phyloP scores from a whole-genome alignment of 345 rosid species.

The Balakata baccata region DNA sequence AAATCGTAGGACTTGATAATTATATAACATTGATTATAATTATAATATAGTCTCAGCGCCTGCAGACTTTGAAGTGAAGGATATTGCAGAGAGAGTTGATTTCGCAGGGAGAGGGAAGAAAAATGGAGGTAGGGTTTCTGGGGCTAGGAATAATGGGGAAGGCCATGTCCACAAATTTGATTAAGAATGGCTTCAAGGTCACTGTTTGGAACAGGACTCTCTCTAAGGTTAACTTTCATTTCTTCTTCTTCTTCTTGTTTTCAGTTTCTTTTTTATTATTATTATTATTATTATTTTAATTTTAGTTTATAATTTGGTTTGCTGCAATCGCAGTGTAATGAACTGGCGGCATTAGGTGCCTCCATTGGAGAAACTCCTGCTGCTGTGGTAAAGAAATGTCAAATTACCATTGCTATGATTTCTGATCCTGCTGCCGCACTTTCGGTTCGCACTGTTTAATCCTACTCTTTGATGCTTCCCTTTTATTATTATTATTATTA shows the following conservation, averaged over 20 bases:
- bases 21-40: neutral
- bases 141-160: conserved; percentile 97
- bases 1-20: too few species aligned
- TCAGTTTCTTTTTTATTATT: neutral
- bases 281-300: neutral
- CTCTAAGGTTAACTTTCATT: conserved; percentile 52
- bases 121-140: conserved; percentile 90
- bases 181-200: conserved; percentile 76
- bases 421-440: conserved; percentile 90
- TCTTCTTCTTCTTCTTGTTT: neutral
- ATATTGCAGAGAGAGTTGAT: neutral
- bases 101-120: neutral
- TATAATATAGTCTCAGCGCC: too few species aligned
- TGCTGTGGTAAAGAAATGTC: conserved; percentile 77
- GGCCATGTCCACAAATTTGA: conserved; percentile 86
- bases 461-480: neutral
- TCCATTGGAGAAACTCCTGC: conserved; percentile 79
- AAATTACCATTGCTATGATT: conserved; percentile 76
- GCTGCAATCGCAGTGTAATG: conserved; percentile 61
- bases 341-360: conserved; percentile 81
- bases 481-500: neutral
- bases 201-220: conserved; percentile 95
- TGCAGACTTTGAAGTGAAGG: neutral
- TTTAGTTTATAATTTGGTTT: conserved; percentile 9
- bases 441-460: conserved; percentile 42